Evolutionary conservation across 192 early-diverging fungal species (phyloP), one percentile per base, ranked within the genome.

Genomic region (Gamsiella multidivaricata): DNA sequence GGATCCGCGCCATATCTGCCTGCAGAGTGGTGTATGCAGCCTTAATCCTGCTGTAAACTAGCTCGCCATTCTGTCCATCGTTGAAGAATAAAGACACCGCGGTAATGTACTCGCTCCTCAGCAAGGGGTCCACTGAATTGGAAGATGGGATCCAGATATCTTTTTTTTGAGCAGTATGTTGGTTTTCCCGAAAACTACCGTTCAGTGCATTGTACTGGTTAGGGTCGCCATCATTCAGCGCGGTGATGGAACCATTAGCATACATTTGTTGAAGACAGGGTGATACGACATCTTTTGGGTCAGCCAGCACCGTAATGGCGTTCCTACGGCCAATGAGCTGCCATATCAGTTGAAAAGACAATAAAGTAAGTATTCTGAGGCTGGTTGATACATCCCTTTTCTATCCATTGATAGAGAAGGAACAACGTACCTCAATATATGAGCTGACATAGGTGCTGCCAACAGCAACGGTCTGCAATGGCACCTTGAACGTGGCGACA

Each of bases 401-500:
- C 14, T 3, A 15, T 58, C 34, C 25, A 32, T 28, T 8, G 8
- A 15, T 45, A 4, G 1, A 52, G 14, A 42, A 15, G 11, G 8
- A 43, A 54, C 10, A n/a, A 42, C 61, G 70, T 81, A 86, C 84
- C 70, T 83, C 84, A 11, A 86, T 42, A 50, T 76, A 86, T n/a
- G 82, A 73, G 31, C 80, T 58, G 22, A 65, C 61, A 34, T 61
- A 69, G 1, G 39, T 86, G 50, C 80, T 82, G 8, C 54, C 57
- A 25, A 64, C 69, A 46, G 61, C 67, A 20, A 80, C 63, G 3
- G 41, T 53, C 8, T 14, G 28, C n/a, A 86, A 60, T 22, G 84
- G 84, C 12, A 83, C 66, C 18, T 74, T 73, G 31, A 86, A 76
- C 25, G 0, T 33, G 0, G 20, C 31, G 5, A 32, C 22, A 1